Conservation (phyloP, 2,329 filamentous ascomycete genomes). For the Hortaea werneckii region DNA sequence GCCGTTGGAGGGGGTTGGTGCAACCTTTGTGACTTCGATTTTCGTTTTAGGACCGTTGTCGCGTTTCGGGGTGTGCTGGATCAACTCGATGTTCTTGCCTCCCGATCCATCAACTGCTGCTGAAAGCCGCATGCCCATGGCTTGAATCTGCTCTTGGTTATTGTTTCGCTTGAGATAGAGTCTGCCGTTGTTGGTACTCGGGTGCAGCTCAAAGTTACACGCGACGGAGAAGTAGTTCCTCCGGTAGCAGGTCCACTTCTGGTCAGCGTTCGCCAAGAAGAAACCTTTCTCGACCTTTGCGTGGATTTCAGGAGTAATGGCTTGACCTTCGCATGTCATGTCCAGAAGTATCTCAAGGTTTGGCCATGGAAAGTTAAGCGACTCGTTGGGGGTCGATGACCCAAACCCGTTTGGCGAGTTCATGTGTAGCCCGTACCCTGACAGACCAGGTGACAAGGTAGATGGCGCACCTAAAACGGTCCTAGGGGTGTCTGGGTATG, state of each 20-base stretch:
- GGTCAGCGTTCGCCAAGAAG: conserved; percentile 57
- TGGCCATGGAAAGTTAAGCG: conserved; percentile 36
- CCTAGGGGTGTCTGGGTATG: conserved; percentile 24
- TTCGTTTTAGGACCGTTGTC: conserved; percentile 76
- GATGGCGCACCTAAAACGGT: conserved; percentile 15
- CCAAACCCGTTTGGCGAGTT: conserved; percentile 18
- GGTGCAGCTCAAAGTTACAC: conserved; percentile 64
- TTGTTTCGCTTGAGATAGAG: conserved; percentile 46
- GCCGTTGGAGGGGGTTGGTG: conserved; percentile 49
- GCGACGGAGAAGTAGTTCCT: conserved; percentile 84
- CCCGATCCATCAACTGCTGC: conserved; percentile 69
- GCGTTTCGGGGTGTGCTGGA: conserved; percentile 84
- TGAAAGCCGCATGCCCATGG: conserved; percentile 75
- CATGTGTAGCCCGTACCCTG: conserved; percentile 14
- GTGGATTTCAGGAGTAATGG: conserved; percentile 61
- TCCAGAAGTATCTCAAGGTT: conserved; percentile 44
- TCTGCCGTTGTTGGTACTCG: conserved; percentile 47
- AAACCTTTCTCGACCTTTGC: conserved; percentile 85
- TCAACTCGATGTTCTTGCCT: conserved; percentile 68
- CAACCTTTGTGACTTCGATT: conserved; percentile 59
- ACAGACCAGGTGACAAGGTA: conserved; percentile 11
- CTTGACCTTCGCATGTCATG: conserved; percentile 50
- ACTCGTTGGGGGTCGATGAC: conserved; percentile 16
- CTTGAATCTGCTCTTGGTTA: conserved; percentile 48
- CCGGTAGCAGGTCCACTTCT: conserved; percentile 85